These are phyloP conservation scores for Podaxis sp. DNA, from an alignment of 768 basidiomycete species.

Conservation along the genomic window DNA sequence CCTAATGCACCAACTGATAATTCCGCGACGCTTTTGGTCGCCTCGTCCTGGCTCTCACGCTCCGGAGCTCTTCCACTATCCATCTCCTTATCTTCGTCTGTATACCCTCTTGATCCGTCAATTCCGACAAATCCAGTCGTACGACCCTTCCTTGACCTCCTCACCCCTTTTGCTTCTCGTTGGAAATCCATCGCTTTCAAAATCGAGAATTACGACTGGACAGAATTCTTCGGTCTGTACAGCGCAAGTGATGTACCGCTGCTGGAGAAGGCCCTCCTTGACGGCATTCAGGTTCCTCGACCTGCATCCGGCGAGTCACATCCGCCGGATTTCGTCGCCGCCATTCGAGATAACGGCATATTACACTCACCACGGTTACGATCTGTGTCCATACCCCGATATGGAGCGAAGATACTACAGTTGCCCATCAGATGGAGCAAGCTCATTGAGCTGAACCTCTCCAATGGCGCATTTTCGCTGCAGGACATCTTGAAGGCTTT, in stretches of 20 bases:
- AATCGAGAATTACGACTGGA: neutral
- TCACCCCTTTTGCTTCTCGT: neutral
- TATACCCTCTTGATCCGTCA: neutral
- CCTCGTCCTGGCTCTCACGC: constrained; percentile 8
- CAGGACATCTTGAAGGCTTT: neutral
- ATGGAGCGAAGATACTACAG: neutral
- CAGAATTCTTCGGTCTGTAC: neutral
- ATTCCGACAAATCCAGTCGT: neutral
- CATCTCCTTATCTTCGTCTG: neutral
- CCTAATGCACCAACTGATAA: neutral
- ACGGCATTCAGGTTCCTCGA: neutral
- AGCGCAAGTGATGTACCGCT: neutral
- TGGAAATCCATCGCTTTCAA: neutral
- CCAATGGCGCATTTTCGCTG: neutral
- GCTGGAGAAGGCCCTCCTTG: neutral
- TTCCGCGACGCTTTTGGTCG: neutral
- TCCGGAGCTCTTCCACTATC: constrained; percentile 10
- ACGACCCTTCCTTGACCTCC: constrained; percentile 2
- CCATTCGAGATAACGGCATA: neutral
- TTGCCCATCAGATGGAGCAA: constrained; percentile 2
- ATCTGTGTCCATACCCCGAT: neutral
- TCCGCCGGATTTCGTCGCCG: neutral
- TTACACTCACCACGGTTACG: neutral
- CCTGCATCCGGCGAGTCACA: neutral
- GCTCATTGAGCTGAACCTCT: constrained; percentile 1